These are phyloP conservation scores for Ophiosphaerella korrae DNA, from an alignment of 2,329 filamentous ascomycete genomes.

Conservation along the genomic window DNA sequence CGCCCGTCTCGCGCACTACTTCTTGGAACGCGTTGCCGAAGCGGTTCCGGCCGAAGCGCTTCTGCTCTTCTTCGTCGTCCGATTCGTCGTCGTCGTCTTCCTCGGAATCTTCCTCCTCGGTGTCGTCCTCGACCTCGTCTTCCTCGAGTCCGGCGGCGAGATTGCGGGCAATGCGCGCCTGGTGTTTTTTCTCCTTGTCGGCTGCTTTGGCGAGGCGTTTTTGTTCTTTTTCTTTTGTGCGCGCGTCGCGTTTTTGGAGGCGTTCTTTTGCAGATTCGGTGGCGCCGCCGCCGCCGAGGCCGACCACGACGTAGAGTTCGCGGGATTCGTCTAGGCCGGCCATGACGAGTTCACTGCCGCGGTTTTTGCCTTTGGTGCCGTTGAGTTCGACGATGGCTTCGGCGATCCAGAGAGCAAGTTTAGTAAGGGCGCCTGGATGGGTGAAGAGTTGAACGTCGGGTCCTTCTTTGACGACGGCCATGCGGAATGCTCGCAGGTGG, in stretches of 20 bases:
- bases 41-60: conserved; percentile 78
- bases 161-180: conserved; percentile 42
- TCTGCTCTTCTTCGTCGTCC: conserved; percentile 57
- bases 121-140: conserved; percentile 57
- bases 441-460: conserved; percentile 90
- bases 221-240: conserved; percentile 60
- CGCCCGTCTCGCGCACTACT: conserved; percentile 88
- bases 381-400: conserved; percentile 92
- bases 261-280: conserved; percentile 63
- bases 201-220: conserved; percentile 60
- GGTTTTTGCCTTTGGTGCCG: conserved; percentile 68
- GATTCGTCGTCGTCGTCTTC: conserved; percentile 59
- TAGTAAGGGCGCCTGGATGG: conserved; percentile 89
- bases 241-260: conserved; percentile 70
- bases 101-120: conserved; percentile 61
- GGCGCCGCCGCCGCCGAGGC: conserved; percentile 84
- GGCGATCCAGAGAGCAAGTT: conserved; percentile 90
- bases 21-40: conserved; percentile 97
- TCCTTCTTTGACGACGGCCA: conserved; percentile 94
- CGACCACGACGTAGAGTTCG: conserved; percentile 90
- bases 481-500: conserved; percentile 88
- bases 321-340: conserved; percentile 86
- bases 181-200: conserved; percentile 66
- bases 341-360: conserved; percentile 84
- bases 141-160: conserved; percentile 65